These are phyloP conservation scores for Calophaca sinica DNA, from an alignment of 306 rosid genomes.

Conservation along the genomic window DNA sequence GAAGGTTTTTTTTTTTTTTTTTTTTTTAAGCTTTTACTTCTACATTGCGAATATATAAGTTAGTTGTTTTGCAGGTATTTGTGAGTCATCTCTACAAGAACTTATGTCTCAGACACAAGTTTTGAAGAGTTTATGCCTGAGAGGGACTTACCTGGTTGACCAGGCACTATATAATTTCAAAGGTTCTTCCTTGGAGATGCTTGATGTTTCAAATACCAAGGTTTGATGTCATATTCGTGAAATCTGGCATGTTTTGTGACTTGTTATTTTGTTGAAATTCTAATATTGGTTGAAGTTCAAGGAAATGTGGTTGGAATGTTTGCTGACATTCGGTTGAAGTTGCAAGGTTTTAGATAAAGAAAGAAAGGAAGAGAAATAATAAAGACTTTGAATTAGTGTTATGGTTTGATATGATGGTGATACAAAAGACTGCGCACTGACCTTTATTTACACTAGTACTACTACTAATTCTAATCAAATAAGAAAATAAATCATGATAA, in stretches of 20 bases:
- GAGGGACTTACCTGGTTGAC: constrained; percentile 68
- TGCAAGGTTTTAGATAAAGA: constrained; percentile 18
- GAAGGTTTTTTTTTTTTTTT: constrained; percentile 33
- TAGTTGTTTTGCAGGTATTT: constrained; percentile 56
- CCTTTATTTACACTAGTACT: neutral
- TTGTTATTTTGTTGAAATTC: constrained; percentile 36
- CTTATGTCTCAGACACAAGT: constrained; percentile 66
- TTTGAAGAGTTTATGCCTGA: constrained; percentile 78
- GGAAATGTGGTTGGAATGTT: constrained; percentile 35
- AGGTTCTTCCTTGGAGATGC: constrained; percentile 81
- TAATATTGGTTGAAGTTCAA: constrained; percentile 22
- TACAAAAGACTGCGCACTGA: neutral
- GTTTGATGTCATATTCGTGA: constrained; percentile 54
- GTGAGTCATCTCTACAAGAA: constrained; percentile 59
- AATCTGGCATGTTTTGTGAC: constrained; percentile 37
- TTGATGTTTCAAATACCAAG: constrained; percentile 83
- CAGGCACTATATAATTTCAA: constrained; percentile 61
- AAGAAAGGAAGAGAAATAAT: neutral
- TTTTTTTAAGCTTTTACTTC: constrained; percentile 31
- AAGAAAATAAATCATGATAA: neutral
- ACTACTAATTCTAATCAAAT: neutral
- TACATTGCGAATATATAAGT: constrained; percentile 15
- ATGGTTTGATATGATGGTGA: constrained; percentile 15
- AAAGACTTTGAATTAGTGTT: neutral
- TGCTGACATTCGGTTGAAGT: constrained; percentile 9